Percentiles rank a stretch among this genome's conserved stretches.
phyloP scores from a whole-genome alignment of 1,284 basidiomycete species.

The Psilocybe mexicana region DNA sequence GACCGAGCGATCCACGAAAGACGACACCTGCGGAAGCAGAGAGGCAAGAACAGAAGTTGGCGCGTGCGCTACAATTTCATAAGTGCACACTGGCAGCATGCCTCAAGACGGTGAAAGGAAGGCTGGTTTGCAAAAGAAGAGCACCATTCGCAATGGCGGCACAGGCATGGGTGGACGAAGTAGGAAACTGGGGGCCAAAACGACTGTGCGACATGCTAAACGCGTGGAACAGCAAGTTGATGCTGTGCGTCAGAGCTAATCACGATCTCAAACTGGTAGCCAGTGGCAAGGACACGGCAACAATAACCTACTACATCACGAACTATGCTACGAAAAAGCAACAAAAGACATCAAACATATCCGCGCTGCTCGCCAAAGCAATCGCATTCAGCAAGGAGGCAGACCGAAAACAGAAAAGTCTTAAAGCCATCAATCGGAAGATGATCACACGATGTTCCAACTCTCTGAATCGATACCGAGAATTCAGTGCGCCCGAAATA shows the following conservation, averaged over 20 bases:
- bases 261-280: slow-evolving; percentile 15
- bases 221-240: too few species aligned
- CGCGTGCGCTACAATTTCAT: too few species aligned
- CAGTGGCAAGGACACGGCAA: slow-evolving; percentile 2
- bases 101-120: too few species aligned
- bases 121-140: too few species aligned
- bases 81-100: too few species aligned
- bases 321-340: slow-evolving; percentile 18
- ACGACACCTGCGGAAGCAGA: too few species aligned
- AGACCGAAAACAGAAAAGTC: not conserved
- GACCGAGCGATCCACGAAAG: too few species aligned
- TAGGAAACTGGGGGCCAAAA: not conserved
- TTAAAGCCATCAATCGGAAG: not conserved
- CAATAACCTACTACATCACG: slow-evolving; percentile 5
- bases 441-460: slow-evolving; percentile 17
- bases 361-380: slow-evolving; percentile 8
- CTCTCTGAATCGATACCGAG: slow-evolving; percentile 37
- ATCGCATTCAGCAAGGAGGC: slow-evolving; percentile 1
- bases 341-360: slow-evolving; percentile 2
- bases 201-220: not conserved
- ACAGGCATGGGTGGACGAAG: slow-evolving; percentile 3
- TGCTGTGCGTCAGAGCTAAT: too few species aligned
- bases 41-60: slow-evolving; percentile 19
- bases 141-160: slow-evolving; percentile 19
- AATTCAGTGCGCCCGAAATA: slow-evolving; percentile 34